Evolutionary conservation across 257 asterid species (phyloP), one percentile per base, ranked within the genome.

Genomic region (Nicotiana undulata): DNA sequence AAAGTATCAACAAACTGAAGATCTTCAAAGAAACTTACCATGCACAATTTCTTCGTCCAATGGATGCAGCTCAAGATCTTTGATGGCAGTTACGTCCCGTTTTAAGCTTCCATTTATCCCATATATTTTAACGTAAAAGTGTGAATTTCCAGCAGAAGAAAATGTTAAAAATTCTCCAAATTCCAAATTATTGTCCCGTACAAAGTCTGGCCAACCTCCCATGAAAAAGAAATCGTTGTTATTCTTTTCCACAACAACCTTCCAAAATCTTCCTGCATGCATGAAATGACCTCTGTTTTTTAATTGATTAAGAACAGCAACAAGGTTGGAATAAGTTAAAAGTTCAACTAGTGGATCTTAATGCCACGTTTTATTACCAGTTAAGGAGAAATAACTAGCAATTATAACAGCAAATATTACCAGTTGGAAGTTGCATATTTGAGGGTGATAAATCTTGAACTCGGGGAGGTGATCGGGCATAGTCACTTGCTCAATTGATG

Each of bases 381-480:
- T 37, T 37, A 37, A 37, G 44, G 44, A 37, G 44, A 37, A 37
- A 37, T 37, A 6, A 37, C 9, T 6, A 37, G 6, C 44, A 37
- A 6, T 37, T 37, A 37, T 9, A 37, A 6, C 44, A 37, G 9
- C 44, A 37, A 37, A 37, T 37, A 37, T 37, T 77, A 77, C 81
- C 72, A 59, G 67, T 56, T 77, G 31, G 20, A 29, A 24, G 22
- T 34, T 31, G 81, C 81, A 77, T 59, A 77, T n/a, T 28, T 29
- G 37, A 58, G 81, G 81, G 65, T 18, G 55, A 77, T 34, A 56
- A 44, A 77, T 77, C 72, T 77, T 77, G 58, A 77, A 77, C 72
- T 77, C 81, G 24, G 72, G 81, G 56, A 60, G 67, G 4, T 77
- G 15, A 34, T 34, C 40, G 20, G 81, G 59, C 8, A 75, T 28